Evolutionary conservation across 2,329 filamentous ascomycete species (phyloP).

Genomic region (Endothia cerciana): DNA sequence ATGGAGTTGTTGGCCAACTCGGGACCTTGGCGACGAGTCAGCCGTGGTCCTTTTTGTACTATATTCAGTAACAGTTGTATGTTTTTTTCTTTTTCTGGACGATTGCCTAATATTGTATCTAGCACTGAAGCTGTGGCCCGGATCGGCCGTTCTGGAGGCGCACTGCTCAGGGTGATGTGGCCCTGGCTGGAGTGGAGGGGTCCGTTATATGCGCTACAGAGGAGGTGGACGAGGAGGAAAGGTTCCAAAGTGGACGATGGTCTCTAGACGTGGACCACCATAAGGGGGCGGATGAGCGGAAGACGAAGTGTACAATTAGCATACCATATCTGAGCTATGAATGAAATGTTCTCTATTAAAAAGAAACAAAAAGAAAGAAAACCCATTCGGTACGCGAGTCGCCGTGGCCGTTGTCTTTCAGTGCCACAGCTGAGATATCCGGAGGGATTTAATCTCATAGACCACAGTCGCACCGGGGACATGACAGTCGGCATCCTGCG

Average conservation of each 20-base stretch:
- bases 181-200: background rate
- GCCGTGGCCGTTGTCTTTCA: too few species aligned
- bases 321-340: background rate
- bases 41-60: background rate
- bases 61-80: background rate
- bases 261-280: background rate
- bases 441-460: too few species aligned
- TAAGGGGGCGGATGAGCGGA: background rate
- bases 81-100: background rate
- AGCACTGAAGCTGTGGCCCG: background rate
- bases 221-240: background rate
- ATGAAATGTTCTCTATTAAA: background rate
- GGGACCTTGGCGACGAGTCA: background rate
- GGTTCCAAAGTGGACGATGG: background rate
- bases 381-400: too few species aligned
- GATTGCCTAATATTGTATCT: background rate
- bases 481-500: too few species aligned
- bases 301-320: background rate
- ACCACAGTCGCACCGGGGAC: too few species aligned
- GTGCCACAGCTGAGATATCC: too few species aligned
- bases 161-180: background rate
- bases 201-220: background rate
- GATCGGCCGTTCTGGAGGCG: background rate
- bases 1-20: background rate
- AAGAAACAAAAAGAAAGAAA: background rate